Evolutionary conservation across 257 asterid genomes (phyloP).

Genomic region (Echium plantagineum): DNA sequence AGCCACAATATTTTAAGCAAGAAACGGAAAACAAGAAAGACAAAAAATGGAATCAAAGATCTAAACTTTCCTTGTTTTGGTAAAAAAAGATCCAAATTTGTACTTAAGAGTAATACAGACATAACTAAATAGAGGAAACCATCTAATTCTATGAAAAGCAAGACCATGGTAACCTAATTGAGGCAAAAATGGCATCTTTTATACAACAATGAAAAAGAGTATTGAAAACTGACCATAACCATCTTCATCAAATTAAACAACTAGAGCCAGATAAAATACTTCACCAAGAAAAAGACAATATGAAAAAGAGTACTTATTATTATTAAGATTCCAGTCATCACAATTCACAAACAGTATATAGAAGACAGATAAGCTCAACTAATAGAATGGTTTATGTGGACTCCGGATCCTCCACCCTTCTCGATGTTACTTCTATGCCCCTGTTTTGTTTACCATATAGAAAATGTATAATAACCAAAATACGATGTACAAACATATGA

Average conservation of each 20-base stretch:
- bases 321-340: neutral
- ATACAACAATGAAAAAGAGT: too few species aligned
- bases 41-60: neutral
- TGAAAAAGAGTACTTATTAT: neutral
- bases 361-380: neutral
- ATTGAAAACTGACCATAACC: too few species aligned
- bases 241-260: too few species aligned
- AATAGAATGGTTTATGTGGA: neutral
- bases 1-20: neutral
- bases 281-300: neutral
- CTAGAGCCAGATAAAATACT: too few species aligned
- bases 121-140: too few species aligned
- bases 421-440: too few species aligned
- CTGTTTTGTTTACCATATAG: too few species aligned
- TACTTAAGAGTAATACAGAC: too few species aligned
- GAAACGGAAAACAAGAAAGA: neutral
- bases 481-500: too few species aligned
- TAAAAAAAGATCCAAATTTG: neutral
- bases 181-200: neutral
- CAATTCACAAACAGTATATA: neutral
- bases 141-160: too few species aligned
- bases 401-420: too few species aligned
- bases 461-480: too few species aligned
- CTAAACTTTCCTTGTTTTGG: neutral
- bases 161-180: neutral